Base-by-base conservation (phyloP, 768 basidiomycete genomes). In the Strobilomyces dryophilus region DNA sequence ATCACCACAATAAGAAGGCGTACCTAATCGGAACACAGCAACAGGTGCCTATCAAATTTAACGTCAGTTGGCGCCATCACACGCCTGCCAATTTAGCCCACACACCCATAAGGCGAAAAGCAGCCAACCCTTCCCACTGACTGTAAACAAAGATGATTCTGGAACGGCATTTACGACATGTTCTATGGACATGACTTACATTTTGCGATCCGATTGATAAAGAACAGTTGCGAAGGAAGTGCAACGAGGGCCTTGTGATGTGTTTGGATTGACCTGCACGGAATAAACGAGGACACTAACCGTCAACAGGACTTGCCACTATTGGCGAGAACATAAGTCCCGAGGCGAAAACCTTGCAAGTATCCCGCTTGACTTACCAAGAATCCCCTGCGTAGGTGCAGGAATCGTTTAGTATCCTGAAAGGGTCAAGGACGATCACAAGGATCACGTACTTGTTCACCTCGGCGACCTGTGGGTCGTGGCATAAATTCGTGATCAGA, bases 251-350 rank as follows among this genome's bases (percentile, higher is more conserved):
- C 39, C 60, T 61, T 34, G n/a, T 0, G 17, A 9, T 4, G 0
- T 10, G 29, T 51, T 27, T 8, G 20, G 20, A n/a, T n/a, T 8
- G 39, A 24, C 10, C 24, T n/a, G 8, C 20, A 8, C n/a, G 21
- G 7, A 20, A 20, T 31, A 15, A 47, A 47, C 10, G 18, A 48
- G 9, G 8, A 10, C n/a, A 17, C 57, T 47, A n/a, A 60, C 61
- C 1, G 61, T 61, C 51, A 61, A 51, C 18, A 61, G 15, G 31
- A 55, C 53, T 51, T 63, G 61, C 61, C 61, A 63, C 61, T 61
- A 12, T 35, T 24, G 11, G n/a, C 8, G 21, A 34, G n/a, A 49
- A 9, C 42, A 34, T 32, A 35, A 51, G 56, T 4, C 4, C 21
- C 20, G 29, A 26, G 5, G 27, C 34, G 8, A 43, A 5, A 17